phyloP scores from a whole-genome alignment of 2,329 filamentous ascomycete species.

The Periconia sp. region DNA sequence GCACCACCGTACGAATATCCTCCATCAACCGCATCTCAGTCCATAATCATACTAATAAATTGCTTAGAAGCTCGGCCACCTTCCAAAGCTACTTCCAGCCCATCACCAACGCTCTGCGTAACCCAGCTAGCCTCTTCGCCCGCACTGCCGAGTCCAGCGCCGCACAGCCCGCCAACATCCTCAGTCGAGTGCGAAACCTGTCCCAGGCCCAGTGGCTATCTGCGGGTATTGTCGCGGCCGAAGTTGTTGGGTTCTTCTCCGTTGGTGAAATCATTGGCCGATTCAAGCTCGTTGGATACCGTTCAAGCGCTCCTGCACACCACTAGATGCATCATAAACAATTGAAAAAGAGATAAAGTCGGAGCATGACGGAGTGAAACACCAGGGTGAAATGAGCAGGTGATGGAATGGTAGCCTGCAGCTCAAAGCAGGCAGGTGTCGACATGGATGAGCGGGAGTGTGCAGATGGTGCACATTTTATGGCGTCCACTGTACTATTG shows the following conservation, averaged over 20 bases:
- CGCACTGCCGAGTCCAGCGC: constrained; percentile 46
- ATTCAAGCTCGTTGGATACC: constrained; percentile 93
- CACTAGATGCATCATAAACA: constrained; percentile 29
- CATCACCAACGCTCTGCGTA: constrained; percentile 71
- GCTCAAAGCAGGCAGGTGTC: too few species aligned
- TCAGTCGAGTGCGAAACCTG: constrained; percentile 70
- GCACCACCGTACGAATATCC: constrained; percentile 78
- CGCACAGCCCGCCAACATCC: constrained; percentile 60
- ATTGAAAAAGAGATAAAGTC: too few species aligned
- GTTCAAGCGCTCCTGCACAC: constrained; percentile 42
- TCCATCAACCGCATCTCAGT: not conserved
- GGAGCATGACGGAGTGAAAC: too few species aligned
- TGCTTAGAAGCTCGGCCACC: constrained; percentile 72
- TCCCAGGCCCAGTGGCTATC: constrained; percentile 73
- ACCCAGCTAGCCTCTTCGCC: constrained; percentile 67
- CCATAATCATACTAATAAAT: constrained; percentile 24
- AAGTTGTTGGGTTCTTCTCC: constrained; percentile 96
- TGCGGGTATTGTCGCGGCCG: constrained; percentile 79
- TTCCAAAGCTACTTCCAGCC: constrained; percentile 89
- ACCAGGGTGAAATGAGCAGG: too few species aligned
- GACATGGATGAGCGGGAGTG: constrained; percentile 13
- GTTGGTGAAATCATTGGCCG: constrained; percentile 96
- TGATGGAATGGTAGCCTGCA: too few species aligned
- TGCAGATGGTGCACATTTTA: constrained; percentile 26
- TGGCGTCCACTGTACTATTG: constrained; percentile 46